Conservation (phyloP, 2,329 filamentous ascomycete genomes). For the Incumbomyces lentus region DNA sequence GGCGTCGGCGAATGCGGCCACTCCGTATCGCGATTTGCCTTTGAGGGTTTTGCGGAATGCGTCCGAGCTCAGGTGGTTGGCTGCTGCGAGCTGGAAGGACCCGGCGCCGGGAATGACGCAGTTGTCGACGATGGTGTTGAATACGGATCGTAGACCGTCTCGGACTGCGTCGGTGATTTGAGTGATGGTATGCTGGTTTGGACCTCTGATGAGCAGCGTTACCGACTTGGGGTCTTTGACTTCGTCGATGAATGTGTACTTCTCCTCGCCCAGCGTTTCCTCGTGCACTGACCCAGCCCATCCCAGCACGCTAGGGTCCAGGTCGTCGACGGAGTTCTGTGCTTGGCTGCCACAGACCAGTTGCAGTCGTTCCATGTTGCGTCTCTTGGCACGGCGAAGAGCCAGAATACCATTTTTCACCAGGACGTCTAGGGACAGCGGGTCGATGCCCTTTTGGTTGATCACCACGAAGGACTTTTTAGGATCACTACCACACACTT, state of each 20-base stretch:
- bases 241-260: conserved; percentile 97
- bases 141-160: conserved; percentile 88
- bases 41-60: conserved; percentile 82
- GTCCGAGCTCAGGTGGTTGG: conserved; percentile 76
- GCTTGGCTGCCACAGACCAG: conserved; percentile 82
- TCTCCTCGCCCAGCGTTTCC: conserved; percentile 94
- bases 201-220: conserved; percentile 93
- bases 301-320: conserved; percentile 76
- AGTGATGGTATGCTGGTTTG: conserved; percentile 90
- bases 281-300: conserved; percentile 97
- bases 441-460: conserved; percentile 99
- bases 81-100: conserved; percentile 91
- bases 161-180: conserved; percentile 95
- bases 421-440: conserved; percentile 85
- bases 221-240: conserved; percentile 98
- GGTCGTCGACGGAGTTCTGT: conserved; percentile 93
- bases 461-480: conserved; percentile 96
- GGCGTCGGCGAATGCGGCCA: conserved; percentile 88
- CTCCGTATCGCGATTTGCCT: conserved; percentile 95
- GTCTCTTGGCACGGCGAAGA: conserved; percentile 84
- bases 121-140: conserved; percentile 99
- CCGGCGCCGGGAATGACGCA: conserved; percentile 90
- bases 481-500: conserved; percentile 84
- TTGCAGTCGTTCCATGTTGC: conserved; percentile 98
- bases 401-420: conserved; percentile 98